Base-by-base conservation (phyloP, 371 early-diverging fungal genomes). In the Apophysomyces variabilis region DNA sequence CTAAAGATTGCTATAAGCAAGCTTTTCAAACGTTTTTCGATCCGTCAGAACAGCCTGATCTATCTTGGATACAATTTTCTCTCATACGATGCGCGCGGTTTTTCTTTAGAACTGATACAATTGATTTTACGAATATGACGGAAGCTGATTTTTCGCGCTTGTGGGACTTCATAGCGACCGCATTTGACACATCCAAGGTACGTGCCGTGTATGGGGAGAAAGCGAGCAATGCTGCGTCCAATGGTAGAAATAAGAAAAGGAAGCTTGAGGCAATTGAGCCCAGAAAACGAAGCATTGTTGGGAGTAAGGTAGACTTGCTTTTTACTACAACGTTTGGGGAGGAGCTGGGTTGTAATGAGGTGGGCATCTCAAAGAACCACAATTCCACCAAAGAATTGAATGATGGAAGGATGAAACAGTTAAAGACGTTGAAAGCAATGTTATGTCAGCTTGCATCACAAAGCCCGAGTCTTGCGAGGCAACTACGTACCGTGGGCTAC, bases 141-240 rank as follows among this genome's bases (percentile, higher is more conserved):
- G 54, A 50, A 50, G 54, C 54, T 16, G 54, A 50, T 4, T 3
- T 50, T 50, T 50, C 54, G 8, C 54, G 54, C 6, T 35, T 50
- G 7, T 50, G 21, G 54, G 54, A 50, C 11, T 50, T 50, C 54
- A 50, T 50, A 3, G 21, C 54, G 54, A 50, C 54, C 54, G 54
- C 54, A 5, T 50, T 50, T 50, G 54, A 50, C 21, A 50, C 21
- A 5, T 50, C 54, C 54, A 35, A 50, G 54, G 54, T 50, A 21
- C 21, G 54, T 50, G 54, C 54, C 4, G 21, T 21, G 21, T 50
- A 50, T 50, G 54, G 54, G 1, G 21, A 50, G 2, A 50, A 50
- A 50, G 54, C 54, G 21, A 50, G 54, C 54, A 50, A 50, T 11
- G 54, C 54, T 16, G 6, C 21, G 21, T 16, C 54, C 21, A 50